phyloP scores from a whole-genome alignment of 805 yeast species.

The Candida fluviatilis region DNA sequence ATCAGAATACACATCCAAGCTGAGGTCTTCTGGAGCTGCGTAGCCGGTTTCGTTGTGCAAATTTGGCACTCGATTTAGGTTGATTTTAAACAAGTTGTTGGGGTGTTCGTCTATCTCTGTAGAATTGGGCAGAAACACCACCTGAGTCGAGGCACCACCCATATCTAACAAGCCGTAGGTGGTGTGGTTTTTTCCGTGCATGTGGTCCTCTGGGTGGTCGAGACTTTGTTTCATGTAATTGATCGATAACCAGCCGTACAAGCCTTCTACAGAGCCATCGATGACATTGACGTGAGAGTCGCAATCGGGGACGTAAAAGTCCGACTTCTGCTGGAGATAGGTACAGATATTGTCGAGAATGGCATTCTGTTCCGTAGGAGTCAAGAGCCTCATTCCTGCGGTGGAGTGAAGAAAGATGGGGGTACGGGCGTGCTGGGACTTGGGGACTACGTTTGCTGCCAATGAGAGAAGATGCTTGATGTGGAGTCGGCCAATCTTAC shows the following conservation, averaged over 20 bases:
- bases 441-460: conserved; percentile 52
- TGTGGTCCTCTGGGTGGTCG: conserved; percentile 29
- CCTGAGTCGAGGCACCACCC: conserved; percentile 67
- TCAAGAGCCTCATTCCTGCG: conserved; percentile 60
- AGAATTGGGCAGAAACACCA: conserved; percentile 55
- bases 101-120: conserved; percentile 42
- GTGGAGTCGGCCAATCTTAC: conserved; percentile 50
- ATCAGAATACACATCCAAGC: conserved; percentile 46
- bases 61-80: conserved; percentile 33
- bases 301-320: conserved; percentile 61
- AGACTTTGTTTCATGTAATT: conserved; percentile 52
- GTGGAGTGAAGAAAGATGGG: conserved; percentile 70
- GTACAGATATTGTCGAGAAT: conserved; percentile 47
- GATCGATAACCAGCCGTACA: conserved; percentile 63
- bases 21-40: conserved; percentile 18
- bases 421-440: conserved; percentile 55
- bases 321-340: conserved; percentile 43
- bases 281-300: conserved; percentile 53
- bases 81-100: conserved; percentile 43
- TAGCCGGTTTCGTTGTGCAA: conserved; percentile 15
- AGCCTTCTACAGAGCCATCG: conserved; percentile 63
- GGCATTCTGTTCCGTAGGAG: conserved; percentile 46
- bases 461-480: conserved; percentile 44
- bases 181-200: conserved; percentile 41
- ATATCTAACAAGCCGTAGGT: conserved; percentile 58